Evolutionary conservation across 805 yeast genomes (phyloP).

Genomic region (Phaffomyces antillensis): DNA sequence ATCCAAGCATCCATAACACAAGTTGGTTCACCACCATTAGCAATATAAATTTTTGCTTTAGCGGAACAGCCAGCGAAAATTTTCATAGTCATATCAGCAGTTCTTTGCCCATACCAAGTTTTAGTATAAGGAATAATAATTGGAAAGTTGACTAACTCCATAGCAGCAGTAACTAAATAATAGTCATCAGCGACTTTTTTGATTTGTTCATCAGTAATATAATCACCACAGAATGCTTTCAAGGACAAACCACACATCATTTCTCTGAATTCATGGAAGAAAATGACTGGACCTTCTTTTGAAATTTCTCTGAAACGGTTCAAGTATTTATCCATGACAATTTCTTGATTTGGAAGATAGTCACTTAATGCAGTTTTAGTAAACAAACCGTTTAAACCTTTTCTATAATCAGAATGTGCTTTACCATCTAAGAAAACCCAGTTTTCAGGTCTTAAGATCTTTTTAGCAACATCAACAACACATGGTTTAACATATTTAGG

Average conservation of each 20-base stretch:
- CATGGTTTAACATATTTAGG: constrained; percentile 93
- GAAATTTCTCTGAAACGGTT: constrained; percentile 53
- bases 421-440: constrained; percentile 98
- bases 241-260: constrained; percentile 90
- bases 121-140: constrained; percentile 92
- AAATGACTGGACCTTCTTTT: constrained; percentile 60
- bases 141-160: constrained; percentile 96
- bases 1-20: constrained; percentile 98
- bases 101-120: constrained; percentile 94
- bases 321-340: constrained; percentile 75
- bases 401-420: constrained; percentile 89
- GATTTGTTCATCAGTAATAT: constrained; percentile 88
- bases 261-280: constrained; percentile 93
- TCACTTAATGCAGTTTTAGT: constrained; percentile 74
- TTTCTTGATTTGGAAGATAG: constrained; percentile 81
- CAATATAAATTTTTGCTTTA: constrained; percentile 75
- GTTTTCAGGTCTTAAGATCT: constrained; percentile 88
- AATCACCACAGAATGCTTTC: constrained; percentile 92
- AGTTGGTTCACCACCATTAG: constrained; percentile 65
- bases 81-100: constrained; percentile 91
- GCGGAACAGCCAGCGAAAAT: constrained; percentile 86
- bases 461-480: constrained; percentile 94
- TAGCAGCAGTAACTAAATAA: constrained; percentile 87
- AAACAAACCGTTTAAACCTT: constrained; percentile 83
- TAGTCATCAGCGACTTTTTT: constrained; percentile 87